Percentiles rank a stretch among this genome's conserved stretches.
These are phyloP conservation scores for Lenzites betulinus DNA, from an alignment of 768 basidiomycete species.

Conservation along the genomic window DNA sequence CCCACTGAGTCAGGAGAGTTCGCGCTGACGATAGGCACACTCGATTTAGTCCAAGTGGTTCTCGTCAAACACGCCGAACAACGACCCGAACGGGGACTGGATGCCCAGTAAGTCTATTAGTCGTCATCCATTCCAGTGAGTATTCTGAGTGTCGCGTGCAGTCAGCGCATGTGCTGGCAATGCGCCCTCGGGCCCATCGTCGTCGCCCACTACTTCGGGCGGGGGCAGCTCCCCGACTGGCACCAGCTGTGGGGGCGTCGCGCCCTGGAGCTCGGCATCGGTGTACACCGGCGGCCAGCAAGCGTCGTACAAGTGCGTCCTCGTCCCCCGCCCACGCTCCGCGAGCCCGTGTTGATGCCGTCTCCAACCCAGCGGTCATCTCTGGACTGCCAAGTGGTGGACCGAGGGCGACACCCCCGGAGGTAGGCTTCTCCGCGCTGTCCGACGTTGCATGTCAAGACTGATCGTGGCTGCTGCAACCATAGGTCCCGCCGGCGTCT, in stretches of 20 bases:
- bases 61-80: slow-evolving; percentile 48
- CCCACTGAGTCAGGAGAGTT: neutral
- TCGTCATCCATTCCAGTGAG: neutral
- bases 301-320: slow-evolving; percentile 52
- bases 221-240: slow-evolving; percentile 23
- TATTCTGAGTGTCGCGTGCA: slow-evolving; percentile 23
- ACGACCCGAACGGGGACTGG: slow-evolving; percentile 59
- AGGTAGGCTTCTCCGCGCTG: slow-evolving; percentile 27
- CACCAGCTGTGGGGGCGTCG: slow-evolving; percentile 49
- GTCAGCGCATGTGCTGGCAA: slow-evolving; percentile 56
- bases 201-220: slow-evolving; percentile 18
- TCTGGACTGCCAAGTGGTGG: slow-evolving; percentile 64
- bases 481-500: slow-evolving; percentile 52
- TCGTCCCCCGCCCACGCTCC: slow-evolving; percentile 12
- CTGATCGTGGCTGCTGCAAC: neutral
- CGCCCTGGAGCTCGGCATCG: slow-evolving; percentile 50
- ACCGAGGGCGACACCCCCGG: slow-evolving; percentile 55
- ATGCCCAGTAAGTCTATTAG: slow-evolving; percentile 51
- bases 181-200: slow-evolving; percentile 26
- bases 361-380: slow-evolving; percentile 33
- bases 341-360: slow-evolving; percentile 22
- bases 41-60: slow-evolving; percentile 61
- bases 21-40: neutral
- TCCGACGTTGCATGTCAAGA: neutral
- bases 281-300: slow-evolving; percentile 55